A percentile compares a stretch with the other conserved stretches of the same genome.
Conservation (phyloP, 345 rosid species). For the Stellera chamaejasme region DNA sequence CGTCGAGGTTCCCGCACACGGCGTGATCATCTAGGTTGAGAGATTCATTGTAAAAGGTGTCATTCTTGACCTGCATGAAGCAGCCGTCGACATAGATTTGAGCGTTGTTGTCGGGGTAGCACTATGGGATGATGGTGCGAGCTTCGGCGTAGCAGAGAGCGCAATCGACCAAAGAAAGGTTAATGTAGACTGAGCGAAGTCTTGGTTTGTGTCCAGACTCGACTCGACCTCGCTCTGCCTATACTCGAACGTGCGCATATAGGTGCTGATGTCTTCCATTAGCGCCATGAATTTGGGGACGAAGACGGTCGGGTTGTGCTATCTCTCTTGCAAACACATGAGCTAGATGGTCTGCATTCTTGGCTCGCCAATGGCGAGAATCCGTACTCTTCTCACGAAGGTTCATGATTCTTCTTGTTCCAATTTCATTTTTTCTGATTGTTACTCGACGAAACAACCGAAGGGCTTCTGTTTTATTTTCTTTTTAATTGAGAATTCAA, state of each 20-base stretch:
- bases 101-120: background rate
- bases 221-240: background rate
- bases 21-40: background rate
- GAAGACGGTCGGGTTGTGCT: background rate
- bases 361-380: background rate
- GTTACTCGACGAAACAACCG: too few species aligned
- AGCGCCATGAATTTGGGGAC: background rate
- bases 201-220: background rate
- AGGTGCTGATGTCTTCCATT: background rate
- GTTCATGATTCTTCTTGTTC: too few species aligned
- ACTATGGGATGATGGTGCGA: background rate
- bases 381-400: too few species aligned
- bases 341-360: background rate
- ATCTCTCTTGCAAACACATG: background rate
- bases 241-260: background rate
- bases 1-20: background rate
- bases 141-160: background rate
- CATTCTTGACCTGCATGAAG: background rate
- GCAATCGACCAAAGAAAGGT: slow-evolving; percentile 1
- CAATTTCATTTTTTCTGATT: too few species aligned
- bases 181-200: background rate
- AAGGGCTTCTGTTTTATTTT: too few species aligned
- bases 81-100: background rate
- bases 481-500: too few species aligned
- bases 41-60: background rate